These are phyloP conservation scores for Tylopilus sp. DNA, from an alignment of 768 basidiomycete species.

Conservation along the genomic window DNA sequence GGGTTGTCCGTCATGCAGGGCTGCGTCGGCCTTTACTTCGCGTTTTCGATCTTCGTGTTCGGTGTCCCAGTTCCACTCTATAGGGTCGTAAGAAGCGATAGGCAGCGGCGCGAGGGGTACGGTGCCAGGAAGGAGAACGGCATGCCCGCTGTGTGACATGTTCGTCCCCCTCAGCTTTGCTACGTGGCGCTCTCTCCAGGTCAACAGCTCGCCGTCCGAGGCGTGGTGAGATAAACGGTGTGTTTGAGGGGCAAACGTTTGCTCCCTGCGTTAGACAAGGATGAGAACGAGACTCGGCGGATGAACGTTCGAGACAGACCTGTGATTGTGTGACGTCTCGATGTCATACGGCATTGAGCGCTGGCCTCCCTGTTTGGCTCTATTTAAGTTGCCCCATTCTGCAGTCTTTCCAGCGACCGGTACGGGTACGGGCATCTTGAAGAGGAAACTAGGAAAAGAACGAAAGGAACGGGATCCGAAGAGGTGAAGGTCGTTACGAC, in stretches of 20 bases:
- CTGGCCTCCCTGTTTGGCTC: conserved; percentile 29
- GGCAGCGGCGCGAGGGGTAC: conserved; percentile 16
- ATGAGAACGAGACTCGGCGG: background rate
- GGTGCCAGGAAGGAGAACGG: conserved; percentile 18
- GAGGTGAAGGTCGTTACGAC: background rate
- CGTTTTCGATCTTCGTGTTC: conserved; percentile 68
- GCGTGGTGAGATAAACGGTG: background rate
- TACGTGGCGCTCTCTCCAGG: conserved; percentile 7
- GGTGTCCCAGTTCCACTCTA: conserved; percentile 68
- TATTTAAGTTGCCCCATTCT: conserved; percentile 22
- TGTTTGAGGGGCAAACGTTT: background rate
- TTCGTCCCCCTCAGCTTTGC: background rate
- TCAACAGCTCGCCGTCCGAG: background rate
- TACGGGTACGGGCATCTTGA: conserved; percentile 21
- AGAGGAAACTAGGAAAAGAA: background rate
- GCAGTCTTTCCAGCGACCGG: conserved; percentile 2
- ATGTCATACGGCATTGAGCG: conserved; percentile 15
- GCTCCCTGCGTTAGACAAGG: background rate
- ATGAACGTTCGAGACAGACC: conserved; percentile 19
- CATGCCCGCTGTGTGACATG: conserved; percentile 11
- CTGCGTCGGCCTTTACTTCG: conserved; percentile 62
- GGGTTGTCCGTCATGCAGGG: conserved; percentile 56
- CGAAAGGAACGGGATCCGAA: background rate
- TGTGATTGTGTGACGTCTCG: conserved; percentile 9
- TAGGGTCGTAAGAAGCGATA: conserved; percentile 7